These are phyloP conservation scores for Candida glucosophila DNA, from an alignment of 1,139 yeast species.

Conservation along the genomic window DNA sequence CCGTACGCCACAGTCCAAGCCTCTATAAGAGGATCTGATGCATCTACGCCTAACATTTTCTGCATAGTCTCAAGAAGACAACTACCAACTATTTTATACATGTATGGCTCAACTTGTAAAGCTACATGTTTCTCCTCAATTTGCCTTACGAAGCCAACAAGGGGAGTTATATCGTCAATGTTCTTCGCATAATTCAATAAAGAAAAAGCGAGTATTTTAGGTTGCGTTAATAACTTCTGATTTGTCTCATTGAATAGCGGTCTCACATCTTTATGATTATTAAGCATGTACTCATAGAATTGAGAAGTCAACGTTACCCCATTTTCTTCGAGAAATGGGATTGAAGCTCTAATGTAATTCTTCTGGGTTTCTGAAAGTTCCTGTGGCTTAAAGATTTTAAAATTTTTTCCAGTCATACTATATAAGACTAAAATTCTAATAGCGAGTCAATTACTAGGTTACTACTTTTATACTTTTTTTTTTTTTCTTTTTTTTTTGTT, in stretches of 20 bases:
- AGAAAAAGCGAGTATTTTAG: slow-evolving; percentile 56
- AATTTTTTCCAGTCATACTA: no score
- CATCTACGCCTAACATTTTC: slow-evolving; percentile 48
- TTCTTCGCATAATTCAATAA: slow-evolving; percentile 55
- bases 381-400: slow-evolving; percentile 11
- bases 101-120: slow-evolving; percentile 51
- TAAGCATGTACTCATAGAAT: slow-evolving; percentile 50
- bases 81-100: slow-evolving; percentile 57
- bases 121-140: slow-evolving; percentile 64
- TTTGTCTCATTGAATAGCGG: slow-evolving; percentile 54
- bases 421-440: no score
- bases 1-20: slow-evolving; percentile 68
- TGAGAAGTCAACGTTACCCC: slow-evolving; percentile 48
- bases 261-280: slow-evolving; percentile 43
- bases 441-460: no score
- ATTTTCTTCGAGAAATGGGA: slow-evolving; percentile 48
- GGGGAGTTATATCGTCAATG: slow-evolving; percentile 50
- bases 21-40: slow-evolving; percentile 45
- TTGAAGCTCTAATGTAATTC: slow-evolving; percentile 41
- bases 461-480: no score
- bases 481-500: no score
- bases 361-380: slow-evolving; percentile 23
- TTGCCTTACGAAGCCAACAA: slow-evolving; percentile 47
- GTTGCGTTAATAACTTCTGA: slow-evolving; percentile 50
- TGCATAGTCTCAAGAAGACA: slow-evolving; percentile 46